Base-by-base conservation (phyloP, 208 protist species). In the Trypanosoma conorhini region DNA sequence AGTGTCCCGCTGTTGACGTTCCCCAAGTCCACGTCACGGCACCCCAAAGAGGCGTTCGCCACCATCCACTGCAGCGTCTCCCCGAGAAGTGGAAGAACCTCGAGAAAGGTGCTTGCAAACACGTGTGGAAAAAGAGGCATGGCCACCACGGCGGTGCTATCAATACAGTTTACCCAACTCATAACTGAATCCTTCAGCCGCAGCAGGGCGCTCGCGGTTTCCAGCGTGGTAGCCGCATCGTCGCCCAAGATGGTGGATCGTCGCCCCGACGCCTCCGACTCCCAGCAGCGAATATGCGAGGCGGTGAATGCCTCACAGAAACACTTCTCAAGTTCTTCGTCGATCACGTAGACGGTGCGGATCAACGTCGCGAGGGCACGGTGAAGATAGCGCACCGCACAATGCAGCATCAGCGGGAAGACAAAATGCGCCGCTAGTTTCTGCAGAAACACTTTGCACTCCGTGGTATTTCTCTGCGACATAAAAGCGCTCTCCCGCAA, bases 341-440 rank as follows among this genome's bases (percentile, higher is more conserved):
- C 65, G 31, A 79, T 67, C 0, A 67, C 58, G 63, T 80, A 85
- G 15, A 70, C 67, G 3, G 77, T 80, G 5, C 86, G 85, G 33
- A 96, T 48, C 13, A 93, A 65, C 5, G 87, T 92, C 52, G 82
- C 86, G n/a, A 95, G 79, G 0, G 83, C 86, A 10, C 87, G 85
- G 62, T 97, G 92, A 40, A 93, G 74, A 56, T 95, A 97, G 19
- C 92, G 89, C 44, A 92, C 82, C 19, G 86, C 79, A 67, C 78
- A 90, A 77, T 93, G 86, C 7, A 97, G 59, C 51, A 97, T 72
- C 55, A 93, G 58, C 22, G 88, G 85, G 55, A 94, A 80, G 7
- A 93, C 80, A 44, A 86, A 80, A n/a, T 83, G 56, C 44, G 68
- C 24, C n/a, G 74, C 57, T 26, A 97, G 69, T 0, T 60, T 72